A percentile compares a stretch with the other conserved stretches of the same genome.
These are phyloP conservation scores for Lablab purpureus DNA, from an alignment of 306 rosid genomes.

Conservation along the genomic window DNA sequence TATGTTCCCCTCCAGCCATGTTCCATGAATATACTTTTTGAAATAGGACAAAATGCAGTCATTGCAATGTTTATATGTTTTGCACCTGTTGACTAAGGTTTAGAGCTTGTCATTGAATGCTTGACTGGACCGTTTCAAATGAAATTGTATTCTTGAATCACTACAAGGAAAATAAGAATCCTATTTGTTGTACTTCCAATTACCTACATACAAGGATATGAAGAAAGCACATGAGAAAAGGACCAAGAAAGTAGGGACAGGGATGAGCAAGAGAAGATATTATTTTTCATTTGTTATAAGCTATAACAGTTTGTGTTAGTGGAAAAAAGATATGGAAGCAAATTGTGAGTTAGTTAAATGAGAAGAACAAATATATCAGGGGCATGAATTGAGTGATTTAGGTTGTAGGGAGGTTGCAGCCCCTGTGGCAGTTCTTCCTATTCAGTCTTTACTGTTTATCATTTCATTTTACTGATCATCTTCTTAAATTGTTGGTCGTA, in stretches of 20 bases:
- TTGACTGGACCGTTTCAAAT: constrained; percentile 7
- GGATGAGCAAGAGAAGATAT: constrained; percentile 3
- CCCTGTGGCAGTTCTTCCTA: not conserved
- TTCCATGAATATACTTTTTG: constrained; percentile 27
- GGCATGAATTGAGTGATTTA: not conserved
- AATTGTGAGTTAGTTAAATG: not conserved
- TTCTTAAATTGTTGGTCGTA: not conserved
- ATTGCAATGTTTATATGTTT: constrained; percentile 18
- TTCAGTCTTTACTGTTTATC: not conserved
- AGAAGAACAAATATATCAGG: not conserved
- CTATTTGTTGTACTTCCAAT: constrained; percentile 1
- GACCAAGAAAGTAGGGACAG: not conserved
- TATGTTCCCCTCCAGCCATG: not conserved
- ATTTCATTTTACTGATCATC: constrained; percentile 18
- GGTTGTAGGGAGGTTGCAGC: constrained; percentile 21
- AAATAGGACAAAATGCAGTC: constrained; percentile 35
- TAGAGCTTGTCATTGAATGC: constrained; percentile 27
- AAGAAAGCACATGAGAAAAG: not conserved
- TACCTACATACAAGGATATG: not conserved
- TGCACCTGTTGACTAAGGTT: constrained; percentile 25
- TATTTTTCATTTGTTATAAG: not conserved
- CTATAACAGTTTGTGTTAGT: not conserved
- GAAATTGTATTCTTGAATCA: constrained; percentile 31
- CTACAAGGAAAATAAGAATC: constrained; percentile 27
- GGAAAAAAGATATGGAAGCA: not conserved